Base-by-base conservation (phyloP, 805 yeast genomes). In the Metschnikowia arizonensis region DNA sequence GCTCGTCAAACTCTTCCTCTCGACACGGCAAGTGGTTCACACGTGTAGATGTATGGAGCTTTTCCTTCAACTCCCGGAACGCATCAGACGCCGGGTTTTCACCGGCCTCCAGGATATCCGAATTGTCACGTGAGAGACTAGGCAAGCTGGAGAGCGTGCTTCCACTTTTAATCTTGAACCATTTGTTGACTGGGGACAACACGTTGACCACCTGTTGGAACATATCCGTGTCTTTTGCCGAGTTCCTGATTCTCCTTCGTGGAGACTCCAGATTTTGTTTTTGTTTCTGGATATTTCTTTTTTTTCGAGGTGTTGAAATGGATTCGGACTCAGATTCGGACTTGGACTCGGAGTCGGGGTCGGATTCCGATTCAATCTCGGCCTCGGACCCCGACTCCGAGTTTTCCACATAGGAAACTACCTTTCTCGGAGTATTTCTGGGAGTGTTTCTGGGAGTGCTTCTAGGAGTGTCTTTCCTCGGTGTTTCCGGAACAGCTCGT, bases 1-100 rank as follows among this genome's bases (percentile, higher is more conserved):
- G 68, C 45, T 81, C 77, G 8, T 82, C 77, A 59, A 84, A 89
- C 61, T 93, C 95, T 17, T 77, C 76, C 51, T 88, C 97, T 44
- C 99, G 75, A 46, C 97, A 89, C 0, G 97, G 97, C 30, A 91
- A 68, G 1, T 81, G 62, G 44, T 66, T 70, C 39, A 75, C 60
- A 54, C 69, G 72, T 45, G 73, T 59, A 42, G 78, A 64, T 34
- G 79, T 56, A 60, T 75, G 67, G 52, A 77, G 56, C 58, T 71
- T 60, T 3, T 69, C 71, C 46, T 65, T 68, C 28, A 70, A 54
- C 35, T 71, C 68, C 34, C 62, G 64, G 51, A 71, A 70, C 3
- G 70, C 64, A 29, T 54, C 61, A 55, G 34, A 25, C 1, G 28
- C 25, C 10, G 23, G 35, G 23, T 61, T 69, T 6, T 54, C 43